A percentile compares a stretch with the other conserved stretches of the same genome.
Evolutionary conservation across 2,329 filamentous ascomycete genomes (phyloP).

Genomic region (Volutella citrinella): DNA sequence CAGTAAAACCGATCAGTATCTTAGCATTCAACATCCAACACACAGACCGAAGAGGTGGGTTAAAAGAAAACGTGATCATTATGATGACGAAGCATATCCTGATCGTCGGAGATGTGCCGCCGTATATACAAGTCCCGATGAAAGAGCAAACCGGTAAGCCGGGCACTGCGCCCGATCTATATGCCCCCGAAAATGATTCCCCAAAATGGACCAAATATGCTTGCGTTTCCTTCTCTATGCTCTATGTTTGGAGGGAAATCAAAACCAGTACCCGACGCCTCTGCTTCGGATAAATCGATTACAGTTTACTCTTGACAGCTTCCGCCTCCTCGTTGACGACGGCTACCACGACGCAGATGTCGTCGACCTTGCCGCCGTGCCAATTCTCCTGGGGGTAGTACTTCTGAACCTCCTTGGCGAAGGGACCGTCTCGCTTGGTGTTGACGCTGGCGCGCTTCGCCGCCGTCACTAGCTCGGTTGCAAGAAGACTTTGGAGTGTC

Average conservation of each 20-base stretch:
- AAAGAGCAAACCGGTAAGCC: slow-evolving; percentile 14
- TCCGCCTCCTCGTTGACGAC: slow-evolving; percentile 65
- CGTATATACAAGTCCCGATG: slow-evolving; percentile 16
- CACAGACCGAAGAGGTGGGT: no score
- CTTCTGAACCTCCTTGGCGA: slow-evolving; percentile 89
- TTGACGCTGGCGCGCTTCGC: slow-evolving; percentile 85
- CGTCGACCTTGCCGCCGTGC: slow-evolving; percentile 90
- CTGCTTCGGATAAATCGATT: slow-evolving; percentile 20
- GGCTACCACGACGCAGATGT: slow-evolving; percentile 84
- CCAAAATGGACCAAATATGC: slow-evolving; percentile 21
- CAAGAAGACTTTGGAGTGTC: slow-evolving; percentile 75
- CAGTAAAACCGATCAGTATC: no score
- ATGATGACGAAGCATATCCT: slow-evolving; percentile 16
- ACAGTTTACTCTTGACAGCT: slow-evolving; percentile 32
- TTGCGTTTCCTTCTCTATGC: slow-evolving; percentile 26
- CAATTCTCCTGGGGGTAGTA: slow-evolving; percentile 84
- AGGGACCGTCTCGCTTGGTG: slow-evolving; percentile 80
- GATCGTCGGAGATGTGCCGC: slow-evolving; percentile 16
- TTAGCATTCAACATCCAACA: no score
- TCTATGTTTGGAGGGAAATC: slow-evolving; percentile 20
- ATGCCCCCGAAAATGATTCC: slow-evolving; percentile 25
- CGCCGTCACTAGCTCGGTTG: slow-evolving; percentile 73
- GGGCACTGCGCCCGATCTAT: slow-evolving; percentile 15
- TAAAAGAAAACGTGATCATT: slow-evolving; percentile 9
- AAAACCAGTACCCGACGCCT: slow-evolving; percentile 14